Evolutionary conservation across 2,329 filamentous ascomycete species (phyloP).

Genomic region (Diaporthe nobilis): DNA sequence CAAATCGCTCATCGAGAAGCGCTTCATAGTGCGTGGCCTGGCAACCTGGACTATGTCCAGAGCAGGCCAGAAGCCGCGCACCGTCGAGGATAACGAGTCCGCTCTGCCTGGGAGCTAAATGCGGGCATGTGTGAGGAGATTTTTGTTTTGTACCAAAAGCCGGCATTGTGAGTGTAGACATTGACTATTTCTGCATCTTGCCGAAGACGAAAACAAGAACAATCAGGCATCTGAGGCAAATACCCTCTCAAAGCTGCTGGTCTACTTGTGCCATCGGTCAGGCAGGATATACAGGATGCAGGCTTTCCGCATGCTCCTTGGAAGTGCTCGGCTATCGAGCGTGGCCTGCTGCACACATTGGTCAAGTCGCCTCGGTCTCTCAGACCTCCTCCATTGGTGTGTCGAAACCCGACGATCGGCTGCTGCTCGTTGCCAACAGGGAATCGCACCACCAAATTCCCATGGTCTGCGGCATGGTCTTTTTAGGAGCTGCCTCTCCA

Average conservation of each 20-base stretch:
- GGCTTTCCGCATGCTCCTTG: background rate
- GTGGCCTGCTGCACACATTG: background rate
- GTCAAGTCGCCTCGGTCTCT: background rate
- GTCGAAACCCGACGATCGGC: constrained; percentile 9
- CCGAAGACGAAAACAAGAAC: background rate
- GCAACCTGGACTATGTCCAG: background rate
- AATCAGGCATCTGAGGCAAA: background rate
- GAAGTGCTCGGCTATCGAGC: background rate
- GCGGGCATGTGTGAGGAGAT: background rate
- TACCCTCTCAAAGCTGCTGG: background rate
- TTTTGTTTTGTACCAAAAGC: background rate
- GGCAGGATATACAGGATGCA: background rate
- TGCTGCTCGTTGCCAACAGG: background rate
- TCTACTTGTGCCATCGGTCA: background rate
- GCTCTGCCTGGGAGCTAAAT: background rate
- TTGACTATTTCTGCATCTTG: background rate
- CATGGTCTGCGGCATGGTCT: background rate
- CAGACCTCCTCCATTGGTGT: background rate
- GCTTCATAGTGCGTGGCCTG: background rate
- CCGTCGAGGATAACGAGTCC: background rate
- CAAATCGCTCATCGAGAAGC: background rate
- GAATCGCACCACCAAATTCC: background rate
- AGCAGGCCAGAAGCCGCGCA: background rate
- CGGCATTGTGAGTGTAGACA: background rate
- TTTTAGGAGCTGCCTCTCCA: constrained; percentile 9